Evolutionary conservation across 768 basidiomycete species (phyloP).

Genomic region (Termitomyces sp.): DNA sequence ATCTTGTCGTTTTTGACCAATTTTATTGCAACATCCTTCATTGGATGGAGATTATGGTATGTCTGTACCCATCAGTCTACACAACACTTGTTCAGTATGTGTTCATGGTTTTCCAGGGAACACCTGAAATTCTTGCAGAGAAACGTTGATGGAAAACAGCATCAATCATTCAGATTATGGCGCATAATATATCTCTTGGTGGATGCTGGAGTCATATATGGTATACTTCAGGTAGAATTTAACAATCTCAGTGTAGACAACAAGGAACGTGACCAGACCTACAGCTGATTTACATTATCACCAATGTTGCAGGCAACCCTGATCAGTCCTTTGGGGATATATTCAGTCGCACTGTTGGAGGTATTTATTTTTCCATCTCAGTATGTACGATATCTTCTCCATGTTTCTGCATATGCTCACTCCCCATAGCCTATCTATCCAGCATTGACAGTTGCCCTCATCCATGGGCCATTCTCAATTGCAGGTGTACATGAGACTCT

Average conservation of each 20-base stretch:
- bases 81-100: background rate
- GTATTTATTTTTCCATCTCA: background rate
- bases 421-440: background rate
- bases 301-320: background rate
- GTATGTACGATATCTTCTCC: background rate
- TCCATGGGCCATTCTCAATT: too few species aligned
- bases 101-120: background rate
- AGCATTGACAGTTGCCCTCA: too few species aligned
- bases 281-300: background rate
- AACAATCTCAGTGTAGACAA: too few species aligned
- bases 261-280: background rate
- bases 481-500: too few species aligned
- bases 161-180: too few species aligned
- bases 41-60: too few species aligned
- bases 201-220: too few species aligned
- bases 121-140: background rate
- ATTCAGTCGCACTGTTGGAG: background rate
- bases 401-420: background rate
- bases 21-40: too few species aligned
- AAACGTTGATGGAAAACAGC: background rate
- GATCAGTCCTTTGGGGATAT: background rate
- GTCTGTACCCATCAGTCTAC: too few species aligned
- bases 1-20: too few species aligned
- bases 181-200: too few species aligned
- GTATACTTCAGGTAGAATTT: too few species aligned